Percentiles rank a stretch among this genome's conserved stretches.
phyloP scores from a whole-genome alignment of 352 stramenopile genomes.

The Globisporangium echinulatum region DNA sequence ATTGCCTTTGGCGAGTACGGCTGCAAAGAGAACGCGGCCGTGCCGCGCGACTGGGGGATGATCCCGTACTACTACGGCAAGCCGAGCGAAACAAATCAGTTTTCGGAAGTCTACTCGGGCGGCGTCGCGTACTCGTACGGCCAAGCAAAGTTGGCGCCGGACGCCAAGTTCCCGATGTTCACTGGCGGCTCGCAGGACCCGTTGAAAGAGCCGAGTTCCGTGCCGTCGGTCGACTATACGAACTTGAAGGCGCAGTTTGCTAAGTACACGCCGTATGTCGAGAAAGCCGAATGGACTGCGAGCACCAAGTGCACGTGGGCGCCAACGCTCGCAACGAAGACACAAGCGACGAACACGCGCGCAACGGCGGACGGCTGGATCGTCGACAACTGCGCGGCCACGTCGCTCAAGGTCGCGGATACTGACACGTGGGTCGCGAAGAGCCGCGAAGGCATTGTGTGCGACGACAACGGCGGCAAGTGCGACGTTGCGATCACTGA shows the following conservation, averaged over 20 bases:
- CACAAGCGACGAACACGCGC: slow-evolving; percentile 45
- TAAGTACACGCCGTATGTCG: slow-evolving; percentile 44
- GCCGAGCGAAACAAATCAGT: slow-evolving; percentile 54
- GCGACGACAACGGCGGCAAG: slow-evolving; percentile 45
- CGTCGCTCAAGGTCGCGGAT: slow-evolving; percentile 42
- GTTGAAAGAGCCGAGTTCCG: slow-evolving; percentile 51
- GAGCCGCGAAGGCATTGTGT: slow-evolving; percentile 66
- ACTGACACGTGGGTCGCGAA: slow-evolving; percentile 69
- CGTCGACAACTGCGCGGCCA: slow-evolving; percentile 43
- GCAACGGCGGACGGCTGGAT: slow-evolving; percentile 62
- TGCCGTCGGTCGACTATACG: slow-evolving; percentile 52
- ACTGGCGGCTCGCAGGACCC: slow-evolving; percentile 40
- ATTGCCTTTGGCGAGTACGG: slow-evolving; percentile 80
- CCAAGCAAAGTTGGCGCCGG: slow-evolving; percentile 63
- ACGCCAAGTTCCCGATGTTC: slow-evolving; percentile 24
- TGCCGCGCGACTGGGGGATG: slow-evolving; percentile 65
- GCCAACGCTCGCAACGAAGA: slow-evolving; percentile 45
- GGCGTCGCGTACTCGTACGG: slow-evolving; percentile 83
- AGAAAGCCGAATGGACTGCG: slow-evolving; percentile 39
- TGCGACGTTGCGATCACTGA: slow-evolving; percentile 59
- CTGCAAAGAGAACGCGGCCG: slow-evolving; percentile 47
- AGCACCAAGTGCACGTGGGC: slow-evolving; percentile 61
- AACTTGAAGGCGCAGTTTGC: slow-evolving; percentile 69
- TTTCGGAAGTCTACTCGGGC: slow-evolving; percentile 76
- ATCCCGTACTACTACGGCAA: slow-evolving; percentile 72